Evolutionary conservation across 2,329 filamentous ascomycete species (phyloP).

Genomic region (Colletotrichum lupini): DNA sequence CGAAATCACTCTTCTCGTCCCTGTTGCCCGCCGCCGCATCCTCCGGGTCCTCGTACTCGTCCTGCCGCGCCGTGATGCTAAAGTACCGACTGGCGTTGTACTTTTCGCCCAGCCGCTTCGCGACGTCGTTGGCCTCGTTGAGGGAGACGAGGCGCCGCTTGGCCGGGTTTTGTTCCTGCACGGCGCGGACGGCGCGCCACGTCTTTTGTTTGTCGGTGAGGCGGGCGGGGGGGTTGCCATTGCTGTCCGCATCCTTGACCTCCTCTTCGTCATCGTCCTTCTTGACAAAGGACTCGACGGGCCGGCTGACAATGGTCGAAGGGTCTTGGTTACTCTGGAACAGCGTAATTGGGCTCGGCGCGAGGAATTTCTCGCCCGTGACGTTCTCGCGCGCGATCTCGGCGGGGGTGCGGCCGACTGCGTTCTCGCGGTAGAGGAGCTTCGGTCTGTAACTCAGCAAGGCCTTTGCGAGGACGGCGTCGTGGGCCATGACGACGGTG

Average conservation of each 20-base stretch:
- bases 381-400: slow-evolving; percentile 73
- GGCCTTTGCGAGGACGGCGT: slow-evolving; percentile 50
- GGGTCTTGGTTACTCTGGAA: slow-evolving; percentile 8
- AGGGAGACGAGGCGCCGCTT: slow-evolving; percentile 64
- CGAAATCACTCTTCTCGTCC: slow-evolving; percentile 45
- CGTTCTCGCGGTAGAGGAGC: slow-evolving; percentile 77
- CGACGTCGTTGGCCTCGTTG: slow-evolving; percentile 69
- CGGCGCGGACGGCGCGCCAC: slow-evolving; percentile 40
- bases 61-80: slow-evolving; percentile 42
- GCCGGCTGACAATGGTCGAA: slow-evolving; percentile 12
- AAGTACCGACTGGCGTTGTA: slow-evolving; percentile 52
- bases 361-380: slow-evolving; percentile 50
- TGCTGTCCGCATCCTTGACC: neutral
- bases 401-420: slow-evolving; percentile 77
- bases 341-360: slow-evolving; percentile 33
- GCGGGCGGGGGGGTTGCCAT: neutral
- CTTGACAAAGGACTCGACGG: slow-evolving; percentile 24
- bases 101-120: slow-evolving; percentile 64
- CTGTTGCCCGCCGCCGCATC: slow-evolving; percentile 36
- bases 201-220: slow-evolving; percentile 15
- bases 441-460: slow-evolving; percentile 67
- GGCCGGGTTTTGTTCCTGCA: slow-evolving; percentile 43
- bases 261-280: slow-evolving; percentile 4
- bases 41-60: slow-evolving; percentile 41
- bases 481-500: slow-evolving; percentile 56